Percentiles rank a stretch among this genome's conserved stretches.
phyloP scores from a whole-genome alignment of 805 yeast genomes.

The Yamadazyma tumulicola region DNA sequence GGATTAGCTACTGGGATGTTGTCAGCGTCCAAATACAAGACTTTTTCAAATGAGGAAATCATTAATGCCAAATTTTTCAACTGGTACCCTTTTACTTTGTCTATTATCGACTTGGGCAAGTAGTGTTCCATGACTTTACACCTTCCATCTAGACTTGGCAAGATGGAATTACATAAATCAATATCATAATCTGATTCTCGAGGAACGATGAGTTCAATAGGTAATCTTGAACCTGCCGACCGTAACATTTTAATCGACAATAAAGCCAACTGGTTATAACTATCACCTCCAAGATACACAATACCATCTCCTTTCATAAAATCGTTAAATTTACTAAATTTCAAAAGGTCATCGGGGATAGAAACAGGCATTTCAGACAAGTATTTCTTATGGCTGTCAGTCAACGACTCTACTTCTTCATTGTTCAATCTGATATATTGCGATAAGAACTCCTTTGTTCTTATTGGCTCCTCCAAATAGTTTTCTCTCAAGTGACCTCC shows the following conservation, averaged over 20 bases:
- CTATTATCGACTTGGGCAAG: slow-evolving; percentile 21
- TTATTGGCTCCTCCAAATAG: slow-evolving; percentile 25
- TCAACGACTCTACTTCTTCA: slow-evolving; percentile 18
- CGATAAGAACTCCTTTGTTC: slow-evolving; percentile 23
- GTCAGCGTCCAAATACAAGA: slow-evolving; percentile 39
- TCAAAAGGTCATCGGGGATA: slow-evolving; percentile 20
- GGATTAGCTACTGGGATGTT: slow-evolving; percentile 35
- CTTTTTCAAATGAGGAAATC: slow-evolving; percentile 32
- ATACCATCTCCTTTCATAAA: slow-evolving; percentile 39
- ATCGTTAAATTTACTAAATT: slow-evolving; percentile 18
- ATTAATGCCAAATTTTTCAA: slow-evolving; percentile 35
- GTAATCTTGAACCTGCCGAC: slow-evolving; percentile 29
- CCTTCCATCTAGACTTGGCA: slow-evolving; percentile 30
- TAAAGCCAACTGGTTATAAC: slow-evolving; percentile 32
- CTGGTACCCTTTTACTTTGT: slow-evolving; percentile 28
- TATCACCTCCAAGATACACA: slow-evolving; percentile 37
- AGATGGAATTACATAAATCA: slow-evolving; percentile 28
- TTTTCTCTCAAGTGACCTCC: slow-evolving; percentile 35
- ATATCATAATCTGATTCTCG: slow-evolving; percentile 27
- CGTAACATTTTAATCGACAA: slow-evolving; percentile 31
- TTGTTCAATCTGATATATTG: slow-evolving; percentile 19
- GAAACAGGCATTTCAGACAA: slow-evolving; percentile 18
- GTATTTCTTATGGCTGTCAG: slow-evolving; percentile 20
- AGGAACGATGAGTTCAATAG: slow-evolving; percentile 38
- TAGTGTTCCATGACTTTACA: slow-evolving; percentile 49